Conservation (phyloP, 2,329 filamentous ascomycete genomes). For the Penicillium polonicum region DNA sequence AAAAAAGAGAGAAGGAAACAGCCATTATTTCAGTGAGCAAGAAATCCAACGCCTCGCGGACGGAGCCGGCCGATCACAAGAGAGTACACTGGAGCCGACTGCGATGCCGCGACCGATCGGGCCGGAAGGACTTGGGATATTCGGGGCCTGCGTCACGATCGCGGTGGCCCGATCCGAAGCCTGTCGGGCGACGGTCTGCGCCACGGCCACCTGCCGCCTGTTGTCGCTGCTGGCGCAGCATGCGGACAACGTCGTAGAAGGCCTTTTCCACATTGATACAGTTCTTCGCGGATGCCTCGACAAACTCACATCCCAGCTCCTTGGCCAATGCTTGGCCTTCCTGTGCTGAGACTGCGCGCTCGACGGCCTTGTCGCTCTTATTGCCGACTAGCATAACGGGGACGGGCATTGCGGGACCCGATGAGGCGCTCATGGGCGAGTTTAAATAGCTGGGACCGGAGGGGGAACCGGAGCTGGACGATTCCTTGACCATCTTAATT, state of each 20-base stretch:
- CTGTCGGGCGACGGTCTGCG: slow-evolving; percentile 39
- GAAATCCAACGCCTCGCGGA: slow-evolving; percentile 11
- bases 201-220: slow-evolving; percentile 39
- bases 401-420: slow-evolving; percentile 61
- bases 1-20: slow-evolving; percentile 15
- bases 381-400: slow-evolving; percentile 99
- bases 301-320: slow-evolving; percentile 91
- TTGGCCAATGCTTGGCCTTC: slow-evolving; percentile 90
- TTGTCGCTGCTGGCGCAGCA: slow-evolving; percentile 79
- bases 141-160: slow-evolving; percentile 41
- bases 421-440: slow-evolving; percentile 51
- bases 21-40: slow-evolving; percentile 10
- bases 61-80: slow-evolving; percentile 33
- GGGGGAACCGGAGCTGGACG: slow-evolving; percentile 57
- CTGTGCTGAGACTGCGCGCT: slow-evolving; percentile 93
- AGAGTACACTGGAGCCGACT: slow-evolving; percentile 39
- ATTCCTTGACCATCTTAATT: slow-evolving; percentile 96
- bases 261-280: slow-evolving; percentile 98
- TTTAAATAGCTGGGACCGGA: slow-evolving; percentile 50
- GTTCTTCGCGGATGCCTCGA: slow-evolving; percentile 95
- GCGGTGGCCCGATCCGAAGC: slow-evolving; percentile 34
- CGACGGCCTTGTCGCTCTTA: slow-evolving; percentile 94
- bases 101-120: slow-evolving; percentile 41
- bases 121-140: slow-evolving; percentile 41
- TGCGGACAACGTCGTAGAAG: slow-evolving; percentile 94